Conservation (phyloP, 2,329 filamentous ascomycete species). For the Epichloe hybrida region DNA sequence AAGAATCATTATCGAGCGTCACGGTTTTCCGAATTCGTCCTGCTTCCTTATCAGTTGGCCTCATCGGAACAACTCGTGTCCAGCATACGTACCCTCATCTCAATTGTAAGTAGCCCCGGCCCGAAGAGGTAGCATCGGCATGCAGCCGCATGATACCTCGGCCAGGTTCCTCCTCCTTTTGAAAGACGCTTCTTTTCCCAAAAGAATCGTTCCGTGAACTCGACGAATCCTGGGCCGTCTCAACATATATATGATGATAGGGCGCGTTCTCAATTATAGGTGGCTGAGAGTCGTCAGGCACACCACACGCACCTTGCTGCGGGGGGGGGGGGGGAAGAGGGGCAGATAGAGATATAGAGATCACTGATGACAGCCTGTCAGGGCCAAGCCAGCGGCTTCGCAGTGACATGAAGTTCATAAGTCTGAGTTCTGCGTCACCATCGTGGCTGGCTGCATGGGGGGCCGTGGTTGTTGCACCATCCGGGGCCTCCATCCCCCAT, state of each 20-base stretch:
- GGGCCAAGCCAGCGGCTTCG: not conserved
- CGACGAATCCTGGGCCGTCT: not conserved
- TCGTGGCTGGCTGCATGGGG: slow-evolving; percentile 5
- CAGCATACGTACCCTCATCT: not conserved
- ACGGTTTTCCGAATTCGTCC: not conserved
- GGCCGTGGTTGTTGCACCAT: not conserved
- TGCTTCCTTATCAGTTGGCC: not conserved
- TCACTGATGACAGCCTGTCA: not conserved
- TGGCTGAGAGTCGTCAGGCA: not conserved
- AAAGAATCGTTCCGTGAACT: not conserved
- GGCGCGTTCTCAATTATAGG: not conserved
- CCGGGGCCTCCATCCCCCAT: not conserved
- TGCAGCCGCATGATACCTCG: not conserved
- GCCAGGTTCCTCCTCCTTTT: not conserved
- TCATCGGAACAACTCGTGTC: too few relatives aligned
- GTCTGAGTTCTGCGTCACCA: not conserved
- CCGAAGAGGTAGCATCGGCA: not conserved
- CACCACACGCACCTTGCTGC: not conserved
- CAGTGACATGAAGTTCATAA: not conserved
- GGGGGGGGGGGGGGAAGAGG: too few relatives aligned
- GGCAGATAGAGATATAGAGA: slow-evolving; percentile 2
- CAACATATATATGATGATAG: not conserved
- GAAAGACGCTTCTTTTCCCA: not conserved
- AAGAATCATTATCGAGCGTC: not conserved
- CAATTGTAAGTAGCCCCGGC: not conserved